These are phyloP conservation scores for Psilocybe cyanescens DNA, from an alignment of 768 basidiomycete species.

Conservation along the genomic window DNA sequence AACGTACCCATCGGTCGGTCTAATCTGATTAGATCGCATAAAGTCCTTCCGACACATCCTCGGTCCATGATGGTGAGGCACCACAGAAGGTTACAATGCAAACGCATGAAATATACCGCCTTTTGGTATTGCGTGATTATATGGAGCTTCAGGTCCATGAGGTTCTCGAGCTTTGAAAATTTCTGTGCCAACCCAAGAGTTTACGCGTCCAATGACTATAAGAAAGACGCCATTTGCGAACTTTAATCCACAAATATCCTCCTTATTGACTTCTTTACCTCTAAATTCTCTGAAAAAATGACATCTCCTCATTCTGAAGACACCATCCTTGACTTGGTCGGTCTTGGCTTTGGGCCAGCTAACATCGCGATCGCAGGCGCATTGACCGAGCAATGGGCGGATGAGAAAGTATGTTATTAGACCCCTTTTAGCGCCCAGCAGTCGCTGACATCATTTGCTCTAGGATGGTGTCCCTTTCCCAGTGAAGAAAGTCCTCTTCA, in stretches of 20 bases:
- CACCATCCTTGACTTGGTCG: conserved; percentile 46
- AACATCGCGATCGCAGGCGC: conserved; percentile 55
- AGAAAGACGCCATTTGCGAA: neutral
- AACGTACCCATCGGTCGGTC: conserved; percentile 22
- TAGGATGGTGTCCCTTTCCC: conserved; percentile 9
- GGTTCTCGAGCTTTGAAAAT: conserved; percentile 15
- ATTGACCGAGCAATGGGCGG: conserved; percentile 45
- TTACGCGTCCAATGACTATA: conserved; percentile 11
- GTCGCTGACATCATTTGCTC: conserved; percentile 2
- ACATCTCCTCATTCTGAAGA: conserved; percentile 20
- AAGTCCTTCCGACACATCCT: neutral
- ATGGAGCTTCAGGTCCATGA: conserved; percentile 7
- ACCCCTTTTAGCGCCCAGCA: neutral
- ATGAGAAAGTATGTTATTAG: conserved; percentile 11
- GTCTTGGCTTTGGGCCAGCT: conserved; percentile 56
- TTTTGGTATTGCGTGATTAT: neutral
- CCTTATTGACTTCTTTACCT: neutral
- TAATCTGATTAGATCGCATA: conserved; percentile 32
- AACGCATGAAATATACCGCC: conserved; percentile 14
- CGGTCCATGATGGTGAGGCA: neutral
- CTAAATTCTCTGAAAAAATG: conserved; percentile 14
- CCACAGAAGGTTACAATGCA: neutral
- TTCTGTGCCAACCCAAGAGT: conserved; percentile 13
- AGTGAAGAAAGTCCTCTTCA: conserved; percentile 42
- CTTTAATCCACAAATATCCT: neutral